These are phyloP conservation scores for Ormosia semicastrata DNA, from an alignment of 306 rosid species.

Conservation along the genomic window DNA sequence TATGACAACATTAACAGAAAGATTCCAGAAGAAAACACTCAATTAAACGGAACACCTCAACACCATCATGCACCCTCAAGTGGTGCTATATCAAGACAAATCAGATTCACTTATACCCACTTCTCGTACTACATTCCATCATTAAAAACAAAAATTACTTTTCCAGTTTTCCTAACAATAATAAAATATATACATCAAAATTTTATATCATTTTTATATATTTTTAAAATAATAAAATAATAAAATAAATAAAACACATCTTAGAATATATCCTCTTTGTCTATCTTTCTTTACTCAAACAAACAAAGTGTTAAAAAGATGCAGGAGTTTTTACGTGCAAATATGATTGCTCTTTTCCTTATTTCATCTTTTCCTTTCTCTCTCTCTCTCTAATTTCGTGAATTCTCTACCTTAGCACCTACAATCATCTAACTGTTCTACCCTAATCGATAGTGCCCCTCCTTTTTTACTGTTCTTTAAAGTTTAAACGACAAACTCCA, in stretches of 20 bases:
- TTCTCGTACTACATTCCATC: neutral
- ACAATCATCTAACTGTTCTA: conserved; percentile 1
- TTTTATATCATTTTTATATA: no score
- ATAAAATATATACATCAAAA: no score
- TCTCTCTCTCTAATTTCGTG: neutral
- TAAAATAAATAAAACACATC: no score
- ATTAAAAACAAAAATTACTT: neutral
- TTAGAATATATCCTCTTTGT: no score
- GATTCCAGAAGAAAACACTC: conserved; percentile 36
- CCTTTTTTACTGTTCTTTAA: neutral
- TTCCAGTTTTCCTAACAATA: no score
- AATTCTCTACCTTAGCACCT: conserved; percentile 13
- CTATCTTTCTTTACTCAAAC: no score
- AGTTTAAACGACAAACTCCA: conserved; percentile 23
- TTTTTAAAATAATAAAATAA: no score
- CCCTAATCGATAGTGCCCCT: neutral
- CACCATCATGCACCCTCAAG: neutral
- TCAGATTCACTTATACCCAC: conserved; percentile 3
- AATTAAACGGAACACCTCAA: conserved; percentile 18
- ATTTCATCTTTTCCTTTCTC: neutral
- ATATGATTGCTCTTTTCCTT: no score
- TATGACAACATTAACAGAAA: conserved; percentile 12
- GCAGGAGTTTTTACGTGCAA: no score
- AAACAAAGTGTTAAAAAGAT: no score
- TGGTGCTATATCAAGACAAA: conserved; percentile 1